Conservation (phyloP, 176 grass and related monocot genomes). For the barley (Hordeum vulgare) region DNA sequence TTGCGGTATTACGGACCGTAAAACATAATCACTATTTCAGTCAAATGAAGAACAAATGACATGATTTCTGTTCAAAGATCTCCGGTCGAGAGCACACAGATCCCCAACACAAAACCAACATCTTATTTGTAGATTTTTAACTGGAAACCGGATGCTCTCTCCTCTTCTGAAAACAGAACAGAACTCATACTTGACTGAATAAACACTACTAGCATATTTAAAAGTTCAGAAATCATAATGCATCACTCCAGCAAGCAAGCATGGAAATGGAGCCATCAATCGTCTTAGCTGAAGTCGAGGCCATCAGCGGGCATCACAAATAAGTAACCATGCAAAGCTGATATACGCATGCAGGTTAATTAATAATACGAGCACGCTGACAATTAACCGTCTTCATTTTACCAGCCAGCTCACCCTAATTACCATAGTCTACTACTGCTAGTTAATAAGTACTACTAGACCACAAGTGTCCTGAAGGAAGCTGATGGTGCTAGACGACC, state of each 20-base stretch:
- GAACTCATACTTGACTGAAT: not conserved
- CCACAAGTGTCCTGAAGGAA: not conserved
- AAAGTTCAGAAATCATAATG: not conserved
- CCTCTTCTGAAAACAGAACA: not conserved
- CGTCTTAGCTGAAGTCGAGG: not conserved
- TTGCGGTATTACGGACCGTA: no score
- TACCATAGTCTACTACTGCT: not conserved
- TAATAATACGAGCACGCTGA: not conserved
- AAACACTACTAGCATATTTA: not conserved
- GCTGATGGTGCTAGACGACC: conserved; percentile 1
- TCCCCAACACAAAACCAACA: not conserved
- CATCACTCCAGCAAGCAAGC: not conserved
- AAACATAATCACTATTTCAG: no score
- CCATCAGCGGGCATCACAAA: not conserved
- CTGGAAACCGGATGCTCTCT: no score
- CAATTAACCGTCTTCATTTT: not conserved
- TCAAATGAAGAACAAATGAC: not conserved
- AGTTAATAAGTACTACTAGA: not conserved
- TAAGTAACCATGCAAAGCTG: not conserved
- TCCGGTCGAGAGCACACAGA: no score
- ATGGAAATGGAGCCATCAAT: not conserved
- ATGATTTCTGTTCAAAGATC: not conserved
- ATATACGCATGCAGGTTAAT: not conserved
- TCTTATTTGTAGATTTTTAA: no score
- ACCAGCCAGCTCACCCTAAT: not conserved